phyloP scores from a whole-genome alignment of 805 yeast species.

The Metschnikowia amazonensis region DNA sequence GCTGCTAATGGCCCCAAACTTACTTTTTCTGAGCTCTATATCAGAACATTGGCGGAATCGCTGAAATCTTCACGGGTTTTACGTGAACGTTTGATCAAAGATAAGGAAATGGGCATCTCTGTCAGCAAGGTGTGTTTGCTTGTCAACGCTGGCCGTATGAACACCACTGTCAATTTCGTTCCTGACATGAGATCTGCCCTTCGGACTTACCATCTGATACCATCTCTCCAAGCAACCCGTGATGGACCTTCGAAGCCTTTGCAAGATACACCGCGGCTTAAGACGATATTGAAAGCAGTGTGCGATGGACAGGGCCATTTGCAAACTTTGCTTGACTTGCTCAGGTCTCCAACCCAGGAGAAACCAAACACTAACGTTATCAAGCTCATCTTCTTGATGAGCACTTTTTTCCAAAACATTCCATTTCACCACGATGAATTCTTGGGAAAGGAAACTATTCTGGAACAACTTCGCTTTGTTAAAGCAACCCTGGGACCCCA shows the following conservation, averaged over 20 bases:
- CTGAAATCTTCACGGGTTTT: slow-evolving; percentile 79
- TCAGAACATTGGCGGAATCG: slow-evolving; percentile 77
- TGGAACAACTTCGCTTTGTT: slow-evolving; percentile 7
- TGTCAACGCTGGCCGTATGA: slow-evolving; percentile 90
- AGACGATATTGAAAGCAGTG: slow-evolving; percentile 83
- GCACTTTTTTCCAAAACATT: slow-evolving; percentile 58
- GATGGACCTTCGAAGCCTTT: slow-evolving; percentile 59
- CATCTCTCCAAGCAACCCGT: slow-evolving; percentile 73
- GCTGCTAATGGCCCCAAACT: slow-evolving; percentile 43
- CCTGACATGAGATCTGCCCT: slow-evolving; percentile 93
- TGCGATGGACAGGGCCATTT: slow-evolving; percentile 64
- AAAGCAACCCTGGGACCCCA: slow-evolving; percentile 14
- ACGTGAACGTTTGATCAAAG: slow-evolving; percentile 67
- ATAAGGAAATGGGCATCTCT: slow-evolving; percentile 59
- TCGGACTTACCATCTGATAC: slow-evolving; percentile 91
- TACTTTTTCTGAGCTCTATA: slow-evolving; percentile 80
- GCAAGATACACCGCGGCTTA: slow-evolving; percentile 92
- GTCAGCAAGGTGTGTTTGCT: slow-evolving; percentile 79
- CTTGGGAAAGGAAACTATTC: slow-evolving; percentile 8
- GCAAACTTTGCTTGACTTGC: slow-evolving; percentile 45
- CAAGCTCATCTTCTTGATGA: slow-evolving; percentile 68
- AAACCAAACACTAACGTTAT: slow-evolving; percentile 59
- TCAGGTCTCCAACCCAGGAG: slow-evolving; percentile 24
- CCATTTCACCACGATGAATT: slow-evolving; percentile 29
- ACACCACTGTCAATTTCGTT: slow-evolving; percentile 91